Evolutionary conservation across 192 early-diverging fungal species (phyloP).

Genomic region (Coemansia reversa): DNA sequence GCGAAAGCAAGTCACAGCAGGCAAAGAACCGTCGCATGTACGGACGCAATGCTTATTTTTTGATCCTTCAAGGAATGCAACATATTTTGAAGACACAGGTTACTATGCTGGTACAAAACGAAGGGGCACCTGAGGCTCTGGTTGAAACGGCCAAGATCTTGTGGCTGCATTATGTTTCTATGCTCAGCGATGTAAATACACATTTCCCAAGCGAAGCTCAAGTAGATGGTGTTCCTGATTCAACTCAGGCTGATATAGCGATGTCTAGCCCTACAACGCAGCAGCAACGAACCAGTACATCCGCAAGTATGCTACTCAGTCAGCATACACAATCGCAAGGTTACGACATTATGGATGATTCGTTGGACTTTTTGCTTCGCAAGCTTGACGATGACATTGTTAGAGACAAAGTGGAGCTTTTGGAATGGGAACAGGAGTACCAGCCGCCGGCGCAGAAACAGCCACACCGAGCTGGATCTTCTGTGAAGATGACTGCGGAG

Average conservation of each 20-base stretch:
- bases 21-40: conserved; percentile 17
- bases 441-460: background rate
- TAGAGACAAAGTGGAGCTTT: conserved; percentile 39
- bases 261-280: no score
- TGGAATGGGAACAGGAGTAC: conserved; percentile 20
- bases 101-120: conserved; percentile 23
- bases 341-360: conserved; percentile 17
- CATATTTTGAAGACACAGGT: conserved; percentile 33
- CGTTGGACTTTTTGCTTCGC: conserved; percentile 34
- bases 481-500: no score
- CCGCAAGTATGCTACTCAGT: background rate
- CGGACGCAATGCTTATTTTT: conserved; percentile 34
- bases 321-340: conserved; percentile 18
- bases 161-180: conserved; percentile 45
- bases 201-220: no score
- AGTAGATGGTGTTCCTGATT: no score
- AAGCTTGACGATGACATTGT: conserved; percentile 46
- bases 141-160: conserved; percentile 21
- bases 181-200: conserved; percentile 16
- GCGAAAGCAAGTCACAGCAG: conserved; percentile 12
- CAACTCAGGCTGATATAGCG: no score
- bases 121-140: conserved; percentile 28
- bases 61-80: conserved; percentile 35
- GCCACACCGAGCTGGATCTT: no score
- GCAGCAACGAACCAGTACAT: background rate